phyloP scores from a whole-genome alignment of 768 basidiomycete genomes.

The Porpolomopsis calyptriformis region DNA sequence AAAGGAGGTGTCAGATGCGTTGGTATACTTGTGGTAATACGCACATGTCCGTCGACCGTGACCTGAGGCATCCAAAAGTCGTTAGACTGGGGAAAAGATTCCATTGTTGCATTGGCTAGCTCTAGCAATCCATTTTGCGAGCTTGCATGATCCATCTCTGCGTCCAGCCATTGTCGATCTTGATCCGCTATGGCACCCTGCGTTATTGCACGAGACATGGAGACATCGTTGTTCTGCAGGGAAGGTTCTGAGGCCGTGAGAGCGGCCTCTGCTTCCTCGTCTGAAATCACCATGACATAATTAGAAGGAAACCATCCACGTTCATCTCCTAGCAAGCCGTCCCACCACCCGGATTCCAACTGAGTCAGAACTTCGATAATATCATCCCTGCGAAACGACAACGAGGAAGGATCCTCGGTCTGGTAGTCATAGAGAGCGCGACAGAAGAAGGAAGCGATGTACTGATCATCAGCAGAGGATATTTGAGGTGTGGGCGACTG shows the following conservation, averaged over 20 bases:
- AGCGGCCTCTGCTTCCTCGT: conserved; percentile 68
- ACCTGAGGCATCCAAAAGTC: conserved; percentile 92
- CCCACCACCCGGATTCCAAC: conserved; percentile 97
- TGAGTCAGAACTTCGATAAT: conserved; percentile 89
- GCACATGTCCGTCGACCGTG: conserved; percentile 71
- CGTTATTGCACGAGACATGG: conserved; percentile 39
- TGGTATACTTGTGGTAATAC: conserved; percentile 17
- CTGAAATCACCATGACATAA: conserved; percentile 72
- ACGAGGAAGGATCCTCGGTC: conserved; percentile 77
- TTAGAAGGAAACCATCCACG: conserved; percentile 98
- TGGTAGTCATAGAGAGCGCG: conserved; percentile 87
- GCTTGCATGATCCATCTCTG: conserved; percentile 24
- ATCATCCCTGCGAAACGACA: conserved; percentile 79
- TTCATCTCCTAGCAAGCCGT: conserved; percentile 80
- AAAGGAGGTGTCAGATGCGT: conserved; percentile 1
- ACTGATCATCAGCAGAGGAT: conserved; percentile 49
- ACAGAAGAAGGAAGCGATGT: conserved; percentile 66
- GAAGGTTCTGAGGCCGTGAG: conserved; percentile 43
- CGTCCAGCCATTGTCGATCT: conserved; percentile 51
- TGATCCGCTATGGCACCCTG: conserved; percentile 23
- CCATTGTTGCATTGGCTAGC: conserved; percentile 19
- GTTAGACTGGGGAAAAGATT: conserved; percentile 36
- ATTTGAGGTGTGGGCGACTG: conserved; percentile 23
- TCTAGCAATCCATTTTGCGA: conserved; percentile 26
- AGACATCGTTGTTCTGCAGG: conserved; percentile 28